Evolutionary conservation across 83 land plant genomes (phyloP).

Genomic region (Picea mariana): DNA sequence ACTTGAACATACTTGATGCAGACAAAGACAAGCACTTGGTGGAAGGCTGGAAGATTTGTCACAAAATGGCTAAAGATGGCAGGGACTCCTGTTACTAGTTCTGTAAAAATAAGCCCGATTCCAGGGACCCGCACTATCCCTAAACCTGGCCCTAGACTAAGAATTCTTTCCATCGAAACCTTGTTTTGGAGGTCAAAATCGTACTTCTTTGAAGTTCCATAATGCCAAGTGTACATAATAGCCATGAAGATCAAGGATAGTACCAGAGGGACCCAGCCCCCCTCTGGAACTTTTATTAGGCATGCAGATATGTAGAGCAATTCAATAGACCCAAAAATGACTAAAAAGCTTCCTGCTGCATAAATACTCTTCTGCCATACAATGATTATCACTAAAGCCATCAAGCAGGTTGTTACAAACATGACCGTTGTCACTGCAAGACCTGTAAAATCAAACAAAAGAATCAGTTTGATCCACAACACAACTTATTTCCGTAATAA

Average conservation of each 20-base stretch:
- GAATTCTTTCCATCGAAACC: conserved; percentile 57
- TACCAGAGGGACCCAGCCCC: conserved; percentile 75
- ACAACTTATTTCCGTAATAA: neutral
- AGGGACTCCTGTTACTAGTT: conserved; percentile 66
- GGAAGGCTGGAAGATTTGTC: conserved; percentile 72
- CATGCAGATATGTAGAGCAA: conserved; percentile 56
- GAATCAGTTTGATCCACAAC: conserved; percentile 2
- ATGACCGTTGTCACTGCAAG: conserved; percentile 69
- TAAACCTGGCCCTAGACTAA: conserved; percentile 54
- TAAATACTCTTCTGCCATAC: conserved; percentile 53
- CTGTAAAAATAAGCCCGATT: conserved; percentile 64
- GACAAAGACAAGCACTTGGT: conserved; percentile 62
- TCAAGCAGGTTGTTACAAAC: conserved; percentile 71
- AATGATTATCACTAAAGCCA: conserved; percentile 59
- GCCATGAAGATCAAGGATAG: conserved; percentile 49
- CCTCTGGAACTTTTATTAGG: conserved; percentile 51
- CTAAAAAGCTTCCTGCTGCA: conserved; percentile 32
- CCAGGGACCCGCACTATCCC: conserved; percentile 78
- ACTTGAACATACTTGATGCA: conserved; percentile 70
- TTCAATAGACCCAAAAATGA: conserved; percentile 65
- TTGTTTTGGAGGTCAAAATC: conserved; percentile 61
- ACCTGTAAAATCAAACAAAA: conserved; percentile 35
- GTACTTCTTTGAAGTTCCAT: conserved; percentile 63
- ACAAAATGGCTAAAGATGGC: conserved; percentile 72
- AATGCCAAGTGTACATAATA: conserved; percentile 71